Percentiles rank a stretch among this genome's conserved stretches.
These are phyloP conservation scores for Colletotrichum lini DNA, from an alignment of 2,329 filamentous ascomycete genomes.

Conservation along the genomic window DNA sequence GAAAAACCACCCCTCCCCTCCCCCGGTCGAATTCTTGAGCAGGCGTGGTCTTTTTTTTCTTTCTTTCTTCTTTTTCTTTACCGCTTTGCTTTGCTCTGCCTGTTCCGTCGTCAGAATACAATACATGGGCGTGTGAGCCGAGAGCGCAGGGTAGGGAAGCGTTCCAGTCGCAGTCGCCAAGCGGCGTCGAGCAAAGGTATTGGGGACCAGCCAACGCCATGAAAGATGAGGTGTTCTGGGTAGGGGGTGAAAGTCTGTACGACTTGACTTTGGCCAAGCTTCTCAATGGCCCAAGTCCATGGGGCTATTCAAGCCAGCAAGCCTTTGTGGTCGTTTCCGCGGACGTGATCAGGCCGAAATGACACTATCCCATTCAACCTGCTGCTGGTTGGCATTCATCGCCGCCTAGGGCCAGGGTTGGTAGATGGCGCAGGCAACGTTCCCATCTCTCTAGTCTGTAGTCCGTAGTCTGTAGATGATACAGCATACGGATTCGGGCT, in stretches of 20 bases:
- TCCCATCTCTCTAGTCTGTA: constrained; percentile 7
- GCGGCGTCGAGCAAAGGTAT: constrained; percentile 38
- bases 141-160: constrained; percentile 22
- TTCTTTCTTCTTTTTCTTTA: background rate
- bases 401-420: background rate
- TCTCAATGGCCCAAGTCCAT: constrained; percentile 36
- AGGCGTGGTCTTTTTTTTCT: constrained; percentile 1
- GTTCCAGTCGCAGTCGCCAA: constrained; percentile 33
- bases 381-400: constrained; percentile 12
- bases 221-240: constrained; percentile 25
- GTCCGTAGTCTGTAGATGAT: constrained; percentile 9
- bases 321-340: constrained; percentile 33
- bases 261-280: constrained; percentile 36
- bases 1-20: constrained; percentile 25
- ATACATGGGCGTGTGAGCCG: constrained; percentile 28
- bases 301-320: constrained; percentile 39
- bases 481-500: constrained; percentile 19
- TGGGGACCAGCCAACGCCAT: constrained; percentile 15
- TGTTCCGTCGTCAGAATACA: constrained; percentile 34
- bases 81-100: constrained; percentile 25
- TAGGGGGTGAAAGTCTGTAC: constrained; percentile 30
- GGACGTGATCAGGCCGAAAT: constrained; percentile 26
- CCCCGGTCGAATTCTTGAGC: constrained; percentile 46
- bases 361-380: constrained; percentile 23
- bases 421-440: constrained; percentile 1